phyloP scores from a whole-genome alignment of 1,284 basidiomycete genomes.

The Gomphus sp. region DNA sequence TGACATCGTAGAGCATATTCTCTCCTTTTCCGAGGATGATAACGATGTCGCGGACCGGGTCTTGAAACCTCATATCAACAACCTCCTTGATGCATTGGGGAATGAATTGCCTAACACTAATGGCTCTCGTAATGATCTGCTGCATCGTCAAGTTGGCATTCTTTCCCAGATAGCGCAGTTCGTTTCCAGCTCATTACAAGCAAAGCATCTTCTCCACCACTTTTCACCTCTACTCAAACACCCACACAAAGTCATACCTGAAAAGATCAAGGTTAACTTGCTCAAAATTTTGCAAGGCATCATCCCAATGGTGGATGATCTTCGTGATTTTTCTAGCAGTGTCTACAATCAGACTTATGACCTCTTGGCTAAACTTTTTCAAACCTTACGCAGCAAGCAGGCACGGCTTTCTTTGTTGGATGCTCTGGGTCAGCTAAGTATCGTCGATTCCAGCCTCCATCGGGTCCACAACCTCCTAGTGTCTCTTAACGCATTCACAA shows the following conservation, averaged over 20 bases:
- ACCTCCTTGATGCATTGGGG: slow-evolving; percentile 69
- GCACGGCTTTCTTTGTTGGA: slow-evolving; percentile 61
- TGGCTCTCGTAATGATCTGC: slow-evolving; percentile 28
- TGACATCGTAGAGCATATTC: slow-evolving; percentile 76
- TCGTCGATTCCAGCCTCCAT: slow-evolving; percentile 39
- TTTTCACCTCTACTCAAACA: slow-evolving; percentile 80
- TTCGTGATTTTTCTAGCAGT: slow-evolving; percentile 39
- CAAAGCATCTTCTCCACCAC: slow-evolving; percentile 63
- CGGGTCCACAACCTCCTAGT: slow-evolving; percentile 48
- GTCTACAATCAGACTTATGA: slow-evolving; percentile 56
- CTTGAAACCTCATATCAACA: slow-evolving; percentile 69
- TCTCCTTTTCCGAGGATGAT: slow-evolving; percentile 48
- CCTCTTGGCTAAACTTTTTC: slow-evolving; percentile 68
- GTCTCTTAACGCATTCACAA: slow-evolving; percentile 82
- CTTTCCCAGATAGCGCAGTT: slow-evolving; percentile 76
- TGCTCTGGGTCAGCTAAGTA: slow-evolving; percentile 54
- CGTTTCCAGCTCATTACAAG: slow-evolving; percentile 64
- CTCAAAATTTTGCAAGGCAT: slow-evolving; percentile 71
- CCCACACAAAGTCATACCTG: slow-evolving; percentile 68
- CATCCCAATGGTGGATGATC: slow-evolving; percentile 64
- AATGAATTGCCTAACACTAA: slow-evolving; percentile 60
- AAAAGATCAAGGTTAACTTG: slow-evolving; percentile 83
- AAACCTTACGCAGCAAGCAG: slow-evolving; percentile 59
- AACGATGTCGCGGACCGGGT: slow-evolving; percentile 43
- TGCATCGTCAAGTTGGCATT: slow-evolving; percentile 77